Percentiles rank a stretch among this genome's conserved stretches.
These are phyloP conservation scores for Mycothermus thermophilus DNA, from an alignment of 495 filamentous ascomycete species.

Conservation along the genomic window DNA sequence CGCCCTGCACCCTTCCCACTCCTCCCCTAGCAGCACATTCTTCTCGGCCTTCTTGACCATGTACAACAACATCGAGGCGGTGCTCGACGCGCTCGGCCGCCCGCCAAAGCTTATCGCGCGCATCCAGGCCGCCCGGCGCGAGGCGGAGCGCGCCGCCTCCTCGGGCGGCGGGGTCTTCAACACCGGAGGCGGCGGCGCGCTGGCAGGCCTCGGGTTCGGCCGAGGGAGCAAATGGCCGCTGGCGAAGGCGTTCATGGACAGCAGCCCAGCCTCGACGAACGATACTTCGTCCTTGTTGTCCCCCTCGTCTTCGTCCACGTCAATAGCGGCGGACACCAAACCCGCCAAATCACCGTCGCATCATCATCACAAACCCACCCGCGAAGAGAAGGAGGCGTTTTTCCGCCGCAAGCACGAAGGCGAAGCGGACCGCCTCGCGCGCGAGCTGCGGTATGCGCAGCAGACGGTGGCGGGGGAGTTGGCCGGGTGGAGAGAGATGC, in stretches of 20 bases:
- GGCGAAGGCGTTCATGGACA: no score
- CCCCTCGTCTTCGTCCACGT: not conserved
- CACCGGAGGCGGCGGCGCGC: not conserved
- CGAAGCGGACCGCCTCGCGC: constrained; percentile 52
- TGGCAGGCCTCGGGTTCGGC: no score
- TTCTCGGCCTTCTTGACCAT: constrained; percentile 61
- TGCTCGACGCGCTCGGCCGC: constrained; percentile 67
- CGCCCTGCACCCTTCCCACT: constrained; percentile 51
- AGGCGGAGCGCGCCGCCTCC: constrained; percentile 50
- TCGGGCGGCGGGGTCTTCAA: not conserved
- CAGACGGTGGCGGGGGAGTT: constrained; percentile 83
- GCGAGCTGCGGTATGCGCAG: constrained; percentile 81
- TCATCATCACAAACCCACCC: no score
- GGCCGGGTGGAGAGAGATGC: constrained; percentile 84
- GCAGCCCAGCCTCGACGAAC: no score
- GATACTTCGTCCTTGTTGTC: no score
- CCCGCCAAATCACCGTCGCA: no score
- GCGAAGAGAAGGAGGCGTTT: not conserved
- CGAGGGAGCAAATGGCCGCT: no score
- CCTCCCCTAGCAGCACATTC: constrained; percentile 60
- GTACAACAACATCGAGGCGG: constrained; percentile 63
- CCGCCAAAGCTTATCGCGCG: constrained; percentile 62
- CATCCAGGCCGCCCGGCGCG: constrained; percentile 49
- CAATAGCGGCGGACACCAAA: no score
- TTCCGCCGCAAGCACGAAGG: constrained; percentile 25